Conservation (phyloP, 2,329 filamentous ascomycete species). For the Helotiales sp. region DNA sequence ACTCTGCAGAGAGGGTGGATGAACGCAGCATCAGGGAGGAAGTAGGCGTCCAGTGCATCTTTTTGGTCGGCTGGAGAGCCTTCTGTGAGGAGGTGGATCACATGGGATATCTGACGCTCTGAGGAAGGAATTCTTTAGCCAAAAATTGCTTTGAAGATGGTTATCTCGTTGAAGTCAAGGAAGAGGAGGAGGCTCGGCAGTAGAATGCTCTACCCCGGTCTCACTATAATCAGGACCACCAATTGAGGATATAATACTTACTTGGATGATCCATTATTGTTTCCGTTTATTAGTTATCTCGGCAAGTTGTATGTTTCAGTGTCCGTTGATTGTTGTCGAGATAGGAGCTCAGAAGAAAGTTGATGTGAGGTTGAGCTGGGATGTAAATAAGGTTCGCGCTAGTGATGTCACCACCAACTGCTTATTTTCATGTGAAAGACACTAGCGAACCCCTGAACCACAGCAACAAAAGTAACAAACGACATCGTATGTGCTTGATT, state of each 20-base stretch:
- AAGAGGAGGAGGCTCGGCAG: background rate
- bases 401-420: constrained; percentile 3
- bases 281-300: no score
- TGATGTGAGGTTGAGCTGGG: background rate
- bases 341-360: background rate
- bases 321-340: background rate
- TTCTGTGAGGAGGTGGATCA: constrained; percentile 73
- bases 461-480: background rate
- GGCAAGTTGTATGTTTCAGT: no score
- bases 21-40: constrained; percentile 73
- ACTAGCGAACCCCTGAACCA: no score
- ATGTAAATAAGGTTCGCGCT: constrained; percentile 4
- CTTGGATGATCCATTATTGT: constrained; percentile 51
- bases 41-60: constrained; percentile 71
- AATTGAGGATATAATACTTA: constrained; percentile 33
- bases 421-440: constrained; percentile 1
- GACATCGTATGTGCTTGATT: no score
- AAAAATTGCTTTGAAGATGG: background rate
- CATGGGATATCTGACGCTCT: constrained; percentile 63
- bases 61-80: constrained; percentile 69
- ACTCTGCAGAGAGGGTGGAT: constrained; percentile 80
- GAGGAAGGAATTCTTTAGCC: background rate
- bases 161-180: background rate
- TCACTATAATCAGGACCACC: background rate
- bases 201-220: constrained; percentile 20